Conservation (phyloP, 2,329 filamentous ascomycete species). For the Fusarium pseudonygamai region DNA sequence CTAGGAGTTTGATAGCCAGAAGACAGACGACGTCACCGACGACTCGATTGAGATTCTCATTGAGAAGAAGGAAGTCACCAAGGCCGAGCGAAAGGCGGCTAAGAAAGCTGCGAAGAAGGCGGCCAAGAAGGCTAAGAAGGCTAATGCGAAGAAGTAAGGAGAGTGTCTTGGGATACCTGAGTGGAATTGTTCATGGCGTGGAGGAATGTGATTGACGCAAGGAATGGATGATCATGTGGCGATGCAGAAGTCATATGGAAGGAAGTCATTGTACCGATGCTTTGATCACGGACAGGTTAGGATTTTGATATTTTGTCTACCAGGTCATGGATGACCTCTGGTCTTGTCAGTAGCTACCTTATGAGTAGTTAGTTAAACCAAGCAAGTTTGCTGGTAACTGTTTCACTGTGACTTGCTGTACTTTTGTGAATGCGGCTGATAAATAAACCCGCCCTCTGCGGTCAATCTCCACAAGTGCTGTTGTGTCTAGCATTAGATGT, state of each 20-base stretch:
- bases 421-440: background rate
- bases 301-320: background rate
- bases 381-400: background rate
- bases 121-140: background rate
- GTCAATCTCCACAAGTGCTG: no score
- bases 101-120: background rate
- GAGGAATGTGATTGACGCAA: no score
- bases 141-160: background rate
- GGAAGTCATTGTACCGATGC: rapidly evolving
- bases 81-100: background rate
- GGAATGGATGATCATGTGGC: background rate
- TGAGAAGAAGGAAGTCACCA: rapidly evolving
- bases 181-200: rapidly evolving
- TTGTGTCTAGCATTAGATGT: background rate
- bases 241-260: background rate
- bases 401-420: background rate
- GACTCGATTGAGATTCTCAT: background rate
- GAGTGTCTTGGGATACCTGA: rapidly evolving
- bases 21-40: background rate
- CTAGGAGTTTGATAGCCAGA: background rate
- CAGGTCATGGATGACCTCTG: no score
- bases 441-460: rapidly evolving
- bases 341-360: background rate
- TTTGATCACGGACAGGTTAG: background rate
- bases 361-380: background rate